A percentile compares a stretch with the other conserved stretches of the same genome.
phyloP scores from a whole-genome alignment of 176 grass and related monocot species.

The bread wheat (Triticum aestivum) region IWGSC_CS_RefSeq_v2.1 NC_057806.1:329156521-329157020 shows the following conservation, averaged over 20 bases:
- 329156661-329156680: too few relatives aligned
- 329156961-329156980: neutral
- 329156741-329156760: neutral
- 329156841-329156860: neutral
- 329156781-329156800: neutral
- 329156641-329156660: too few relatives aligned
- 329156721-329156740: neutral
- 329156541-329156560: too few relatives aligned
- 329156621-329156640: too few relatives aligned
- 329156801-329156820: neutral
- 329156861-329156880: neutral
- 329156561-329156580: too few relatives aligned
- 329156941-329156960: neutral
- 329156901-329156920: neutral
- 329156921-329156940: neutral
- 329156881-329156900: neutral
- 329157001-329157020: neutral
- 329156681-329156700: too few relatives aligned
- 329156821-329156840: neutral
- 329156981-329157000: neutral
- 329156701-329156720: neutral
- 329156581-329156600: too few relatives aligned
- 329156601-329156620: too few relatives aligned
- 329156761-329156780: neutral
- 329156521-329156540: too few relatives aligned